Base-by-base conservation (phyloP, 768 basidiomycete species). In the Melanogaster broomeanus region DNA sequence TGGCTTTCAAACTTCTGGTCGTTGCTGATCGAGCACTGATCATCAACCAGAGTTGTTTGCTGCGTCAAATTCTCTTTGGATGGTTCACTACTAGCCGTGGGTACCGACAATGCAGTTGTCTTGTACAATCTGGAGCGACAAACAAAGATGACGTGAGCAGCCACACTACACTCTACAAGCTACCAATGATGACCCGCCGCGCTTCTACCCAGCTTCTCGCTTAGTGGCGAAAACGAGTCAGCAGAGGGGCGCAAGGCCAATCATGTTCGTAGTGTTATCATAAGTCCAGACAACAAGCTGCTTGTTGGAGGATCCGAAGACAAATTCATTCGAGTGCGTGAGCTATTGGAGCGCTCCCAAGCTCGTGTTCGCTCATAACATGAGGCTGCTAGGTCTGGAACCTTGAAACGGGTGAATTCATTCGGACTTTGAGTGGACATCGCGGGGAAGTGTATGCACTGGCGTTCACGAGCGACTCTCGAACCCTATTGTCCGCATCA, bases 241-340 rank as follows among this genome's bases (percentile, higher is more conserved):
- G 45, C 19, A 21, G 45, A 57, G 31, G 57, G 45, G 27, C 45
- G 41, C 4, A 52, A 47, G 42, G 19, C 62, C 53, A 71, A 70
- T 43, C 66, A 67, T 25, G 70, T 61, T 21, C 69, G 71, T 7
- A 63, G 69, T 43, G 67, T 72, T 13, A 24, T 49, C 21, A 61
- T 72, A 15, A 70, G 71, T 37, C 63, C 70, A 3, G 61, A 70
- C 42, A 60, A 61, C 53, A 57, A 60, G 34, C n/a, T 60, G 1
- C 65, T 71, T 9, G 65, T 60, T 11, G 67, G 72, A 18, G 70
- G 70, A 6, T 66, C 70, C 27, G 70, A 73, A 57, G 70, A 71
- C 50, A 61, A 51, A 45, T 62, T 65, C 27, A 61, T 71, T 37
- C 65, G 70, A 40, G 70, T 71, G 34, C 50, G 70, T 51, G 18